Evolutionary conservation across 2,329 filamentous ascomycete species (phyloP).

Genomic region (Blastomyces gilchristii): DNA sequence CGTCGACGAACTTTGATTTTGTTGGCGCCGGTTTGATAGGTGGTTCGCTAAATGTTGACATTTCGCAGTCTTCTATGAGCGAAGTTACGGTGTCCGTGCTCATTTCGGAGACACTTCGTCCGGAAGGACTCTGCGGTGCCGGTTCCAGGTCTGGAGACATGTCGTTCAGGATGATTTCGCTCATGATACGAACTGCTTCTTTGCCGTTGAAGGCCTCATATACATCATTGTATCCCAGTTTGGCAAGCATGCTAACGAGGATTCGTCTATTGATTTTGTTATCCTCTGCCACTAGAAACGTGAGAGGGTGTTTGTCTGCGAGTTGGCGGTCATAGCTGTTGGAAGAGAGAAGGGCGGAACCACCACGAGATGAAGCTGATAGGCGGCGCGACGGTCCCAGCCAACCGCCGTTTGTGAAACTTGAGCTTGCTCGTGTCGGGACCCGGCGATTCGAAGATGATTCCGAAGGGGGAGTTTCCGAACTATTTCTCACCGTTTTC

Average conservation of each 20-base stretch:
- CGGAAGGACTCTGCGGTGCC: not conserved
- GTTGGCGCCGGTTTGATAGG: slow-evolving; percentile 15
- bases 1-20: slow-evolving; percentile 43
- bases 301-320: slow-evolving; percentile 51
- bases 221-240: slow-evolving; percentile 55
- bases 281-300: slow-evolving; percentile 61
- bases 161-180: slow-evolving; percentile 29
- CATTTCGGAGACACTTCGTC: slow-evolving; percentile 2
- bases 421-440: not conserved
- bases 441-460: not conserved
- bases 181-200: slow-evolving; percentile 55
- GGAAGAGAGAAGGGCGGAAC: slow-evolving; percentile 6
- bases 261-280: slow-evolving; percentile 62
- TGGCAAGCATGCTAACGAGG: slow-evolving; percentile 54
- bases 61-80: slow-evolving; percentile 1
- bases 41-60: not conserved
- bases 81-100: slow-evolving; percentile 16
- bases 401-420: not conserved
- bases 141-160: not conserved
- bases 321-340: slow-evolving; percentile 43
- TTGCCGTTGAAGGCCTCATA: slow-evolving; percentile 58
- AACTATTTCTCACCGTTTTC: slow-evolving; percentile 1
- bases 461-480: not conserved
- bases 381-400: not conserved
- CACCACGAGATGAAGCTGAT: slow-evolving; percentile 1